Evolutionary conservation across 352 stramenopile species (phyloP), one percentile per base, ranked within the genome.

Genomic region (Salisapilia sapeloensis): DNA sequence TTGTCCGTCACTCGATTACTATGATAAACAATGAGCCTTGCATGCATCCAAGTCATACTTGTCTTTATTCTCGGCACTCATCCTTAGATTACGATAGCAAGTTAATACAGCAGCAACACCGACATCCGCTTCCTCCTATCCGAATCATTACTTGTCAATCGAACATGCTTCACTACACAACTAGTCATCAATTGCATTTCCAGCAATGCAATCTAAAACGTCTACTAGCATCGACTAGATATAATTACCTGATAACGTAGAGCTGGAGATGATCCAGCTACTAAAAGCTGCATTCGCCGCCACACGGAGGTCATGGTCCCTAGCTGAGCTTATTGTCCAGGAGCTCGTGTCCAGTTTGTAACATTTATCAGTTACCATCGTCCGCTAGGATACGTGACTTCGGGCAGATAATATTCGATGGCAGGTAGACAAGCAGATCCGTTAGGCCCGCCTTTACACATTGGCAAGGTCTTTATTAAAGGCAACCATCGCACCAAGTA

Each of bases 401-500:
- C n/a, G n/a, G n/a, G n/a, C n/a, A 12, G 28, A 7, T 17, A 2
- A 2, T 2, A 8, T 6, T 15, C n/a, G 13, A 8, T 33, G 28
- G 28, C 9, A 17, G 28, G 21, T 33, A 33, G n/a, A 33, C 15
- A 33, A 33, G 59, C 48, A 41, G 67, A 84, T 44, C 67, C 62
- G 44, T 83, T 65, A 70, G 67, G 67, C 4, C 74, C 70, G 36
- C 60, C 51, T 36, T 81, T 91, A 62, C 74, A 57, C 52, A 74
- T 91, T 41, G 56, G 55, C 37, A 86, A 91, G 50, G 72, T 91
- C 29, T 81, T 78, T 41, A 74, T 91, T 42, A 77, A 82, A 50
- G 76, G 76, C 27, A 91, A 89, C 50, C 70, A 86, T 28, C 69
- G 76, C 43, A 89, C 76, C 30, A 89, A 79, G 76, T 87, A 33